Evolutionary conservation across 305 asterid genomes (phyloP), one percentile per base, ranked within the genome.

Genomic region (Fraxinus paxiana): DNA sequence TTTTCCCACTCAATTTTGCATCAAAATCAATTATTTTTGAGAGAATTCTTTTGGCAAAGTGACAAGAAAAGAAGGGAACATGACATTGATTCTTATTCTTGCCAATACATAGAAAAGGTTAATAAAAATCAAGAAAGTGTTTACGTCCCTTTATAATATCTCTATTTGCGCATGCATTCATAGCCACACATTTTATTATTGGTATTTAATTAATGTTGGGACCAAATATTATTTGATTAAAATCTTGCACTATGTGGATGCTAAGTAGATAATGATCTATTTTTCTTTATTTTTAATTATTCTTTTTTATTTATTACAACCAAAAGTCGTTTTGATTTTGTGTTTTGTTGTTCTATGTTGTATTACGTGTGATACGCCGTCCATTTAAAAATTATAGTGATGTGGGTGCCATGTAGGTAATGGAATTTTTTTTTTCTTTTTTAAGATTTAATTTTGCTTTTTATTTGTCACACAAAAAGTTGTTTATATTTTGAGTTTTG

Each of bases 1-100:
- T 77, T 77, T 86, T 77, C 89, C 89, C 84, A 89, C 89, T 88
- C 90, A 90, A 51, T 85, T 80, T 84, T 79, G 89, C 92, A 82
- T 83, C 79, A 83, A 85, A 77, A 41, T 73, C 31, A 33, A 69
- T 41, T 46, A 31, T 83, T 67, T 34, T 46, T 59, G 34, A 54
- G 35, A 34, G 77, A 72, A 75, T 85, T 80, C 30, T 83, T 85
- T 67, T 22, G 82, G 81, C 83, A 85, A 85, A 79, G 84, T 18
- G 83, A 79, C 79, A 75, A 71, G 82, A 76, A 84, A 84, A 30
- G 80, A 73, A 56, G 54, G 61, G 84, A 77, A 79, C 82, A 76
- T 10, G 88, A 84, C 83, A 54, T 73, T 77, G 82, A 81, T 84
- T 87, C 83, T 70, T 51, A 76, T 76, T 84, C 89, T 78, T 80